Evolutionary conservation across 352 stramenopile genomes (phyloP).

Genomic region (Phytophthora rubi): DNA sequence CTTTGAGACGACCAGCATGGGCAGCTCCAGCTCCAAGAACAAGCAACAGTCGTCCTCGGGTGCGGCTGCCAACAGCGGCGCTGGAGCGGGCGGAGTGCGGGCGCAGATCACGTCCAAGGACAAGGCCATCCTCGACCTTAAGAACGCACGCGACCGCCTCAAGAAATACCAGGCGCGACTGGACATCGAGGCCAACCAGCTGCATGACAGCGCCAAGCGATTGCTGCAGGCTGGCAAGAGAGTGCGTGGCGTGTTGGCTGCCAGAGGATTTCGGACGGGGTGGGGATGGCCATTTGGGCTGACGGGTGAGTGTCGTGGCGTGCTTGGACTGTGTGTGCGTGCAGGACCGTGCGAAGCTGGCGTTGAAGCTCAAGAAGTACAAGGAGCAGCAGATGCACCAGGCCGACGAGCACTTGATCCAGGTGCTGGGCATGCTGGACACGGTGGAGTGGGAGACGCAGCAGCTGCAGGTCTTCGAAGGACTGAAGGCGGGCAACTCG

Average conservation of each 20-base stretch:
- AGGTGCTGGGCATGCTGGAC: constrained; percentile 87
- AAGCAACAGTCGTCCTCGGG: constrained; percentile 35
- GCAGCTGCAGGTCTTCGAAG: constrained; percentile 90
- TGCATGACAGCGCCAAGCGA: constrained; percentile 81
- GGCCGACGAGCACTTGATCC: constrained; percentile 85
- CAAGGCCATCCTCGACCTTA: constrained; percentile 89
- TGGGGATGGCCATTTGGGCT: not conserved
- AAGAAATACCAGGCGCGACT: constrained; percentile 86
- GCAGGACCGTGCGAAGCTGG: constrained; percentile 85
- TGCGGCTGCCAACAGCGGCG: not conserved
- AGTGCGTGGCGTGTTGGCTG: constrained; percentile 29
- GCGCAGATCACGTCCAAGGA: constrained; percentile 87
- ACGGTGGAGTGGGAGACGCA: constrained; percentile 90
- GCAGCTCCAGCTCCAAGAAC: constrained; percentile 63
- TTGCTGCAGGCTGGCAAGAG: constrained; percentile 72
- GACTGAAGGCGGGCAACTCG: constrained; percentile 87
- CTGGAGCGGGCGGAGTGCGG: constrained; percentile 36
- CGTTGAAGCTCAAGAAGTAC: constrained; percentile 91
- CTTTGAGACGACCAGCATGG: constrained; percentile 39
- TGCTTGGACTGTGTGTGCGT: not conserved
- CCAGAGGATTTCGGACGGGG: too few relatives aligned
- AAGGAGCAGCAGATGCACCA: constrained; percentile 90
- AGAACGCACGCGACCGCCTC: constrained; percentile 88
- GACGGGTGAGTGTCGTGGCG: too few relatives aligned
- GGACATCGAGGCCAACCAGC: constrained; percentile 80